A percentile compares a stretch with the other conserved stretches of the same genome.
These are phyloP conservation scores for Globisporangium irregulare DNA, from an alignment of 352 stramenopile genomes.

Conservation along the genomic window DNA sequence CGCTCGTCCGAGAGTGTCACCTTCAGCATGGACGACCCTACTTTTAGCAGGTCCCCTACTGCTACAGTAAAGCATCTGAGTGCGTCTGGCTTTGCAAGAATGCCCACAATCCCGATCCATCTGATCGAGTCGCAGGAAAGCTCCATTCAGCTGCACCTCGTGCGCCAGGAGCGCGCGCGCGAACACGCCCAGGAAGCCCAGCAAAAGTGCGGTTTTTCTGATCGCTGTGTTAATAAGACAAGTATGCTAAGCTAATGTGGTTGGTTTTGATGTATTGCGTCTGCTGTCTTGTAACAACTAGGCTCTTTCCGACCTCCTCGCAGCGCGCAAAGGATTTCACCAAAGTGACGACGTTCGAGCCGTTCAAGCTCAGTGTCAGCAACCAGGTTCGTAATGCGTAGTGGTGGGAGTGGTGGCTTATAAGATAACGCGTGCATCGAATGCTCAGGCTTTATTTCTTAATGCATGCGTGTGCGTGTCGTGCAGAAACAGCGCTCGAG, in stretches of 20 bases:
- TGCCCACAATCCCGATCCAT: constrained; percentile 23
- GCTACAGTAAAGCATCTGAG: not conserved
- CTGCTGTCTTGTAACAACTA: constrained; percentile 13
- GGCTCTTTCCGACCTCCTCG: constrained; percentile 20
- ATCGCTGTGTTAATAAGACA: not conserved
- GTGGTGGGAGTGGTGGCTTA: not conserved
- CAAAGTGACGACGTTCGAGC: constrained; percentile 42
- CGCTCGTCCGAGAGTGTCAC: not conserved
- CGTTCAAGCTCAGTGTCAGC: constrained; percentile 60
- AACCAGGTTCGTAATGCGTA: constrained; percentile 34
- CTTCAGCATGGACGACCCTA: not conserved
- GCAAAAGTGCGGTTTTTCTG: constrained; percentile 29
- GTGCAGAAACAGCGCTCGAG: constrained; percentile 11
- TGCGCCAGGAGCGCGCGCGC: constrained; percentile 48
- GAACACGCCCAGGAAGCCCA: constrained; percentile 34
- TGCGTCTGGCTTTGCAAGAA: constrained; percentile 11
- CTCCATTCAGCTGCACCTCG: constrained; percentile 58
- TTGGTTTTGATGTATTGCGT: not conserved
- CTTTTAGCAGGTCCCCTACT: not conserved
- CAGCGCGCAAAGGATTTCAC: constrained; percentile 53
- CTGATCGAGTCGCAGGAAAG: constrained; percentile 56
- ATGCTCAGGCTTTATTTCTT: not conserved
- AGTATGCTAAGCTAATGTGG: not conserved
- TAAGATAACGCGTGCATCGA: not conserved
- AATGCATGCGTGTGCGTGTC: not conserved